Percentiles rank a stretch among this genome's conserved stretches.
Conservation (phyloP, 345 rosid genomes). For the Linum trigynum region DNA sequence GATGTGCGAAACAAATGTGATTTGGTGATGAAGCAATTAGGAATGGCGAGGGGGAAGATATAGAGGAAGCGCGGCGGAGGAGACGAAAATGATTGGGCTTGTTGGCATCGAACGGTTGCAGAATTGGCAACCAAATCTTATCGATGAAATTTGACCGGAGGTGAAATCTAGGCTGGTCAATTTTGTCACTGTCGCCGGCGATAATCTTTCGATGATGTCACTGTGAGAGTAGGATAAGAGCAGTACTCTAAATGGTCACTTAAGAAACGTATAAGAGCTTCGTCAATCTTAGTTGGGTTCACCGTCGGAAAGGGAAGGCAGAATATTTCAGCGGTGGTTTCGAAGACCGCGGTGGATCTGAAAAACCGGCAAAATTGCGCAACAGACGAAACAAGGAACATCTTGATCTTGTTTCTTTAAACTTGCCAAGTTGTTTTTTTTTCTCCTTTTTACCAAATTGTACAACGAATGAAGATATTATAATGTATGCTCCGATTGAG, state of each 20-base stretch:
- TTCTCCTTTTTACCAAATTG: constrained; percentile 29
- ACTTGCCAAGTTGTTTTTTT: too few species aligned
- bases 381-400: not conserved
- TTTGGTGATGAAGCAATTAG: constrained; percentile 16
- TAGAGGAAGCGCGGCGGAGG: constrained; percentile 10
- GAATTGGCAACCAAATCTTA: not conserved
- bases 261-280: too few species aligned
- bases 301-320: too few species aligned
- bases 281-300: constrained; percentile 8
- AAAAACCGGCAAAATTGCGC: not conserved
- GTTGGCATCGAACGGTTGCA: constrained; percentile 14
- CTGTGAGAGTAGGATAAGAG: too few species aligned
- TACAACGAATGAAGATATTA: constrained; percentile 20
- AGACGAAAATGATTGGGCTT: constrained; percentile 10
- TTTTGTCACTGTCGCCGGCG: constrained; percentile 9
- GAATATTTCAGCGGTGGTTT: not conserved
- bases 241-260: too few species aligned
- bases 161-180: not conserved
- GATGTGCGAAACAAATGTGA: constrained; percentile 10
- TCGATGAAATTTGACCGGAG: not conserved
- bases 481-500: too few species aligned
- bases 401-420: constrained; percentile 3
- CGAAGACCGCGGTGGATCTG: not conserved
- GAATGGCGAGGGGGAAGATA: not conserved
- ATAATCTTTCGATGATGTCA: too few species aligned